Conservation (phyloP, 768 basidiomycete species). For the Lentinus brumalis region DNA sequence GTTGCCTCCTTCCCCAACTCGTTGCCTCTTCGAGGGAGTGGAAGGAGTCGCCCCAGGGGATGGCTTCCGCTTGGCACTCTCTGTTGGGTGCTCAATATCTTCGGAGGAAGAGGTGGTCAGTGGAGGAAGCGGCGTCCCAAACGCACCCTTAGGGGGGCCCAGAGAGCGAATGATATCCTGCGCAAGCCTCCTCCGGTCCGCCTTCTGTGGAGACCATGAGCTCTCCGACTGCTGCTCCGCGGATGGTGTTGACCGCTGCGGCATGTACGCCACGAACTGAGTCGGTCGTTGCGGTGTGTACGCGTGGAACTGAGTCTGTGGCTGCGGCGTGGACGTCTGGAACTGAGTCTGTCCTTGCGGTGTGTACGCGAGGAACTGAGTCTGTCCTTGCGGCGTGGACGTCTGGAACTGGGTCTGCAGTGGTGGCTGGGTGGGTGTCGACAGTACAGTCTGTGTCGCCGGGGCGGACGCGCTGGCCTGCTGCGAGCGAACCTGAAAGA, state of each 20-base stretch:
- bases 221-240: neutral
- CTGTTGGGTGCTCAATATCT: neutral
- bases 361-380: neutral
- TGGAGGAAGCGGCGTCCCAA: neutral
- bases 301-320: neutral
- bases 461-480: neutral
- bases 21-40: constrained; percentile 12
- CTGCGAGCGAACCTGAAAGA: neutral
- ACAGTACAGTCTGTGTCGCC: neutral
- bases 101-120: neutral
- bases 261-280: too few species aligned
- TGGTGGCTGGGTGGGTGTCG: neutral
- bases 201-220: constrained; percentile 37
- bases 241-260: neutral
- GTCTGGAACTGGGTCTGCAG: neutral
- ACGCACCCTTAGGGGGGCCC: constrained; percentile 28
- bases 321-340: neutral
- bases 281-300: neutral
- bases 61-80: constrained; percentile 7
- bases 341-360: neutral
- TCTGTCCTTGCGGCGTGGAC: neutral
- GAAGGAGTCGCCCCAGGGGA: neutral
- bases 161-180: constrained; percentile 59
- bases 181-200: constrained; percentile 54
- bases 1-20: neutral